phyloP scores from a whole-genome alignment of 768 basidiomycete genomes.

The Serendipita sp. region DNA sequence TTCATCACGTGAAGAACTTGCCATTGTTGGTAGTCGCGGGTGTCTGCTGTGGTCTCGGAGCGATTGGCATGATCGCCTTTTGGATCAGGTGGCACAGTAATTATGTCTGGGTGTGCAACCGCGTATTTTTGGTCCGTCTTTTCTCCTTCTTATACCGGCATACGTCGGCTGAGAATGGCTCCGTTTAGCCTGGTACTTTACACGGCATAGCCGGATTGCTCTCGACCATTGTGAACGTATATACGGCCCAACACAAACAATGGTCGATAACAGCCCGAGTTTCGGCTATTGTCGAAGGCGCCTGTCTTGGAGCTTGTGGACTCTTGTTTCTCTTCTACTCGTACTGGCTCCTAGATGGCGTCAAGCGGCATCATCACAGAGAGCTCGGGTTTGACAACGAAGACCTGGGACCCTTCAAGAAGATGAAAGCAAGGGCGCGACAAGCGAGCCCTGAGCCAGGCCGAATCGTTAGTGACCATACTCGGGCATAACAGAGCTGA shows the following conservation, averaged over 20 bases:
- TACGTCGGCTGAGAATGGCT: constrained; percentile 10
- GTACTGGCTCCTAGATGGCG: constrained; percentile 31
- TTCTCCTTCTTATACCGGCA: not conserved
- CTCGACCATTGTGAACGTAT: constrained; percentile 36
- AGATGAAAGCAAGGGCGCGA: not conserved
- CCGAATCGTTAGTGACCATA: not conserved
- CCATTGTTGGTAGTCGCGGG: constrained; percentile 32
- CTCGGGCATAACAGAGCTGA: not conserved
- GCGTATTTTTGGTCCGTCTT: constrained; percentile 28
- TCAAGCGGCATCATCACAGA: not conserved
- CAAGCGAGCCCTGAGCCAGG: not conserved
- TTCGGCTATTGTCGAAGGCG: constrained; percentile 33
- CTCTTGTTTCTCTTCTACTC: too few relatives aligned
- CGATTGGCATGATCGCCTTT: constrained; percentile 36
- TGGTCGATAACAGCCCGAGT: constrained; percentile 28
- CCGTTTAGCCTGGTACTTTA: constrained; percentile 34
- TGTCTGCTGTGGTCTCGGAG: constrained; percentile 38
- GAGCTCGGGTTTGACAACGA: not conserved
- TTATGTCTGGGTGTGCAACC: constrained; percentile 42
- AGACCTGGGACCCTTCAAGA: not conserved
- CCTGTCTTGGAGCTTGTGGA: constrained; percentile 15
- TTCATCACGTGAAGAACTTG: constrained; percentile 1
- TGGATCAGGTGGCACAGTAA: constrained; percentile 46
- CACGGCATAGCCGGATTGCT: constrained; percentile 42
- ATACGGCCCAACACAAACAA: constrained; percentile 23